phyloP scores from a whole-genome alignment of 768 basidiomycete genomes.

The Melanogaster broomeanus region DNA sequence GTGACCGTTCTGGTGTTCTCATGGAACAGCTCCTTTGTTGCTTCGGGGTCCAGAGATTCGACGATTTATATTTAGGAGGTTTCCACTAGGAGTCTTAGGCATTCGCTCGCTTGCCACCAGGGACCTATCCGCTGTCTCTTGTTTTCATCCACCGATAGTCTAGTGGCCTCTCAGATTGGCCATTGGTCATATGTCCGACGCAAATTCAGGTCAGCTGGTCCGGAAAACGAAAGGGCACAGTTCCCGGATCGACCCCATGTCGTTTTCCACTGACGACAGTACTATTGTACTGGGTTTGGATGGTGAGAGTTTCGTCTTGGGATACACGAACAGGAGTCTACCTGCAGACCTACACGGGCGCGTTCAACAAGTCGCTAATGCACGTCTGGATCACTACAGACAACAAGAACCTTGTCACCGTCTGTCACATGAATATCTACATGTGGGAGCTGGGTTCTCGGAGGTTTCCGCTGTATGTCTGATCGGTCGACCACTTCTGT shows the following conservation, averaged over 20 bases:
- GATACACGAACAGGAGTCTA: conserved; percentile 19
- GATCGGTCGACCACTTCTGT: conserved; percentile 12
- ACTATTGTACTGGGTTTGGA: conserved; percentile 22
- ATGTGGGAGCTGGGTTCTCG: conserved; percentile 9
- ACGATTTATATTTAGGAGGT: conserved; percentile 19
- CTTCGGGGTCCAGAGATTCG: conserved; percentile 14
- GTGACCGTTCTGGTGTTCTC: conserved; percentile 15
- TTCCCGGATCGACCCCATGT: conserved; percentile 15
- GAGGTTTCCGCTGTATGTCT: conserved; percentile 11
- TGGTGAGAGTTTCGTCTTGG: conserved; percentile 25
- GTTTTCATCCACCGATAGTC: conserved; percentile 16
- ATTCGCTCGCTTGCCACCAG: conserved; percentile 14
- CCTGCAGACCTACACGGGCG: conserved; percentile 10
- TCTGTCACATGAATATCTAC: conserved; percentile 14
- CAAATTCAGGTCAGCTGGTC: conserved; percentile 6
- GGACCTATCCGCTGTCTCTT: conserved; percentile 15
- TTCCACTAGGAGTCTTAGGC: not conserved
- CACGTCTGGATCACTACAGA: conserved; percentile 21
- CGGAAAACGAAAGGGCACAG: conserved; percentile 17
- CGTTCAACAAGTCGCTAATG: conserved; percentile 15
- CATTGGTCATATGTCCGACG: conserved; percentile 14
- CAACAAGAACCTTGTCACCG: conserved; percentile 10
- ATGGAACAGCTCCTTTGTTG: conserved; percentile 6
- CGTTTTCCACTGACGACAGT: conserved; percentile 21
- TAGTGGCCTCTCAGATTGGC: conserved; percentile 15